phyloP scores from a whole-genome alignment of 768 basidiomycete genomes.

The Kockovaella imperatae region DNA sequence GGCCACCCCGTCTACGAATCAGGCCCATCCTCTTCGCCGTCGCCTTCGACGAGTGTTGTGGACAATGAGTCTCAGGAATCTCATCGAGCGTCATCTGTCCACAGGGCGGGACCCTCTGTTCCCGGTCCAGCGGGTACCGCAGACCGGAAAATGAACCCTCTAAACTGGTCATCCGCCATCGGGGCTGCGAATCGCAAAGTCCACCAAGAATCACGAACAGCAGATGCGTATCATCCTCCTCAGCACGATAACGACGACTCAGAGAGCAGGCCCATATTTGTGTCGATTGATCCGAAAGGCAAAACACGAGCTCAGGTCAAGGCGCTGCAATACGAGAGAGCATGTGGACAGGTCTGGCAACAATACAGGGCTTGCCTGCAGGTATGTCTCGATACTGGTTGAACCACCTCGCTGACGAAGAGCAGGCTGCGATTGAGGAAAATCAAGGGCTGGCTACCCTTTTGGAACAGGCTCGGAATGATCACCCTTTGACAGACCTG shows the following conservation, averaged over 20 bases:
- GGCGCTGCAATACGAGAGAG: conserved; percentile 76
- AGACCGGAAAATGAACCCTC: not conserved
- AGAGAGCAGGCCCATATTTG: not conserved
- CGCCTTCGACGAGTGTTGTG: not conserved
- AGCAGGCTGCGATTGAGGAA: conserved; percentile 61
- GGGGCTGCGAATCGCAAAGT: not conserved
- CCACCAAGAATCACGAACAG: no score
- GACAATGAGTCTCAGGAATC: no score
- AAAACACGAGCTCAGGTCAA: conserved; percentile 58
- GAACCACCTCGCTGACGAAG: no score
- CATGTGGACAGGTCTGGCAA: conserved; percentile 76
- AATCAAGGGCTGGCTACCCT: conserved; percentile 68
- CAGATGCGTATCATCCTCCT: no score
- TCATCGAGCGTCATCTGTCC: no score
- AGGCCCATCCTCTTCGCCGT: not conserved
- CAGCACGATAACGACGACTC: conserved; percentile 7
- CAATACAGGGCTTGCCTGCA: conserved; percentile 74
- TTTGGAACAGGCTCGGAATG: conserved; percentile 68
- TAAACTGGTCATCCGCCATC: not conserved
- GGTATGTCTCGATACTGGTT: conserved; percentile 52
- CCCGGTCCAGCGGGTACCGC: not conserved
- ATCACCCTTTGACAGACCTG: conserved; percentile 54
- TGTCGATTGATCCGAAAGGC: conserved; percentile 46
- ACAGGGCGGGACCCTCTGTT: not conserved
- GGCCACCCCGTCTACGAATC: conserved; percentile 45